phyloP scores from a whole-genome alignment of 106 monocot genomes.

The Phalaenopsis aphrodite region DNA sequence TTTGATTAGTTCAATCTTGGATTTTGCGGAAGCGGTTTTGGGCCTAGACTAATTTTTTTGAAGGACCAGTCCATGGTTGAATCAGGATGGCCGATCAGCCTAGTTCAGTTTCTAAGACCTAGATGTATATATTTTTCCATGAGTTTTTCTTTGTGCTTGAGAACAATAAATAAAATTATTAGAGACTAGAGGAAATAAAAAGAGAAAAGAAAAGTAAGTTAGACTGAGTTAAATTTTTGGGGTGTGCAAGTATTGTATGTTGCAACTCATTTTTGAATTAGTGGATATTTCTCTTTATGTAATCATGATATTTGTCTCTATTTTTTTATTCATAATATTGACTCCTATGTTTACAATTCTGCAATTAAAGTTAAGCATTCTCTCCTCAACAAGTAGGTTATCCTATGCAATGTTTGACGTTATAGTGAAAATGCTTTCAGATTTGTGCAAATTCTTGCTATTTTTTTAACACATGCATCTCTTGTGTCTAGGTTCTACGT shows the following conservation, averaged over 20 bases:
- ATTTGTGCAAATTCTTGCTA: background rate
- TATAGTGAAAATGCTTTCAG: background rate
- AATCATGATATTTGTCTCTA: background rate
- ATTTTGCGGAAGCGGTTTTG: too few relatives aligned
- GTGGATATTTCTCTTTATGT: background rate
- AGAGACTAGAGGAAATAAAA: too few relatives aligned
- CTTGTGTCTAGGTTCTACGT: background rate
- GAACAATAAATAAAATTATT: too few relatives aligned
- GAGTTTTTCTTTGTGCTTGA: too few relatives aligned
- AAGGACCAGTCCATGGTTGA: too few relatives aligned
- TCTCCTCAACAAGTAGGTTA: background rate
- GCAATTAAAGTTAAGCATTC: background rate
- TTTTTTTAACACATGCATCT: background rate
- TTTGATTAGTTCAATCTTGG: too few relatives aligned
- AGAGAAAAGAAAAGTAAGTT: background rate
- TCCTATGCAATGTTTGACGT: background rate
- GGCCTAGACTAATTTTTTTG: too few relatives aligned
- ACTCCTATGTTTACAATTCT: background rate
- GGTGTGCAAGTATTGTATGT: background rate
- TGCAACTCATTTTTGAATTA: background rate
- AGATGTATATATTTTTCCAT: too few relatives aligned
- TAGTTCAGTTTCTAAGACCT: too few relatives aligned
- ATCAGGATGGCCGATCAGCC: too few relatives aligned
- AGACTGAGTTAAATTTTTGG: background rate
- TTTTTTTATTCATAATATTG: background rate